phyloP scores from a whole-genome alignment of 768 basidiomycete genomes.

The Paxillus involutus region DNA sequence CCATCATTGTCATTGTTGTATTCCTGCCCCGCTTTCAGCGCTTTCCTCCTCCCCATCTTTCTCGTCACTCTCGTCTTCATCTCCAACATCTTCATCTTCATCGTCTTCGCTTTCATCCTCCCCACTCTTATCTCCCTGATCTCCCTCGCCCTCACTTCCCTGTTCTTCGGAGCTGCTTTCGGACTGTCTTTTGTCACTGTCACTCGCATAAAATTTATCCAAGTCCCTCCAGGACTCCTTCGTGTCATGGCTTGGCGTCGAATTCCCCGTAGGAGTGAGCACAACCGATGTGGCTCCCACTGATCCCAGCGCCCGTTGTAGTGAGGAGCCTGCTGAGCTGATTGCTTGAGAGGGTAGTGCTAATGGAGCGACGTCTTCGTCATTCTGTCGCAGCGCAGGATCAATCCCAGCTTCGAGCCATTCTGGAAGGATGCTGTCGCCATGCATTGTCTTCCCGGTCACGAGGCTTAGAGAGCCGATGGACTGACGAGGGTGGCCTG shows the following conservation, averaged over 20 bases:
- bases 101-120: conserved; percentile 16
- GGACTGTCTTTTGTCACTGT: conserved; percentile 33
- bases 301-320: conserved; percentile 28
- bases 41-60: conserved; percentile 22
- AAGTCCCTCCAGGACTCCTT: conserved; percentile 56
- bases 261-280: conserved; percentile 52
- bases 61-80: conserved; percentile 31
- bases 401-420: conserved; percentile 91
- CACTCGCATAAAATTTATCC: conserved; percentile 71
- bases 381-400: conserved; percentile 66
- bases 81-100: conserved; percentile 13
- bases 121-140: conserved; percentile 24
- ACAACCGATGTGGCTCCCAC: conserved; percentile 46
- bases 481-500: conserved; percentile 40
- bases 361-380: conserved; percentile 46
- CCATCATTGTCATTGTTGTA: conserved; percentile 11
- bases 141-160: conserved; percentile 33
- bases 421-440: conserved; percentile 58
- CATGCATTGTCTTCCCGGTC: conserved; percentile 50
- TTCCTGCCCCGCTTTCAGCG: conserved; percentile 12
- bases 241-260: conserved; percentile 45
- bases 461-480: conserved; percentile 71
- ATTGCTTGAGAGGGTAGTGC: conserved; percentile 39
- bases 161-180: conserved; percentile 26
- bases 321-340: conserved; percentile 34